A percentile compares a stretch with the other conserved stretches of the same genome.
Evolutionary conservation across 2,329 filamentous ascomycete genomes (phyloP).

Genomic region (Arthroderma sp.): DNA sequence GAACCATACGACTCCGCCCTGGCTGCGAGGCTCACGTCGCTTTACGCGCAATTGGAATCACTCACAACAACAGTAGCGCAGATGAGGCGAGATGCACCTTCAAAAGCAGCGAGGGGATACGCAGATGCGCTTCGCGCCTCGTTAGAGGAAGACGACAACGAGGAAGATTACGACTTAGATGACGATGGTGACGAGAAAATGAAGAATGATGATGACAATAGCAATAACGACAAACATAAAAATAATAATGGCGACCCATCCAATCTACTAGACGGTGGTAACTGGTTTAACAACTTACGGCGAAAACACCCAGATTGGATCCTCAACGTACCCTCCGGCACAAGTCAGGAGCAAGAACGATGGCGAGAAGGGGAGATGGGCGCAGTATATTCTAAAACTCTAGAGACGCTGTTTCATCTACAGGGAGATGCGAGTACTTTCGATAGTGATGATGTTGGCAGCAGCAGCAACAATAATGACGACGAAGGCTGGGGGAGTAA

Average conservation of each 20-base stretch:
- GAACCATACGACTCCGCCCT: conserved; percentile 33
- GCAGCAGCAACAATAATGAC: conserved; percentile 8
- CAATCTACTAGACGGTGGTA: not conserved
- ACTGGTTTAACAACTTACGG: not conserved
- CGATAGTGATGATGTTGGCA: conserved; percentile 9
- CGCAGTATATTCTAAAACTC: conserved; percentile 28
- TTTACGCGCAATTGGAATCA: conserved; percentile 36
- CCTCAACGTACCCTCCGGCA: conserved; percentile 22
- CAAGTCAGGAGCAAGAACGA: conserved; percentile 22
- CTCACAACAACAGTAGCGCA: conserved; percentile 35
- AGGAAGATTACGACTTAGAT: conserved; percentile 50
- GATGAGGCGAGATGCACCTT: conserved; percentile 32
- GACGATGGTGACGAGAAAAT: conserved; percentile 2
- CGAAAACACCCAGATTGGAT: conserved; percentile 16
- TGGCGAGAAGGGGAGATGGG: conserved; percentile 31
- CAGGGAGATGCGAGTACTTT: conserved; percentile 22
- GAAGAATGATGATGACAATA: not conserved
- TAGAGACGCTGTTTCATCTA: conserved; percentile 26
- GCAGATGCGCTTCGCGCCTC: conserved; percentile 21
- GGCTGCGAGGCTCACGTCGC: conserved; percentile 28
- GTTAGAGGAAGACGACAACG: conserved; percentile 28
- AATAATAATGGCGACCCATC: not conserved
- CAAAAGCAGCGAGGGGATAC: conserved; percentile 27
- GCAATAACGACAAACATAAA: not conserved
- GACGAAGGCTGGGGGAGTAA: conserved; percentile 14